Base-by-base conservation (phyloP, 1,284 basidiomycete genomes). In the Athelia sp. region DNA sequence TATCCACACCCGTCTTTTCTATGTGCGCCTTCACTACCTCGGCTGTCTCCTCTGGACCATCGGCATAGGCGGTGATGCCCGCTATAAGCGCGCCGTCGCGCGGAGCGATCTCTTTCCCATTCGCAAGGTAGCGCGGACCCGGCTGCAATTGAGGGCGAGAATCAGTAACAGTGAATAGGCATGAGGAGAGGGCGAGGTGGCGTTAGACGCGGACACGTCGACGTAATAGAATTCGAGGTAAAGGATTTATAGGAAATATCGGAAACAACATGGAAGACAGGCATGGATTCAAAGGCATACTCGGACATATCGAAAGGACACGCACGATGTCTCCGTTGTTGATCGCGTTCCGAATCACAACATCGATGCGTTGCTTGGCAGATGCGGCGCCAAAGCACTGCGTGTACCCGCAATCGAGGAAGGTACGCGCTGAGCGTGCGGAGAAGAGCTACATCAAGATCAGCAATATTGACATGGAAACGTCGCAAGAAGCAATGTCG, bases 81-180 rank as follows among this genome's bases (percentile, higher is more conserved):
- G 62, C 57, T 22, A 54, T 55, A 4, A 67, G 62, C 15, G 62
- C 58, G 21, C 65, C 65, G 18, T 53, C 56, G 21, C 48, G 58
- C 2, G 62, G 65, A 9, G 66, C 66, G 56, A 68, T 63, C 62
- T 66, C 62, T 36, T 65, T 59, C 11, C 58, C 64, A 47, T 52
- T 61, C 1, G 63, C 63, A 3, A 67, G 63, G 50, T 55, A 65
- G 14, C 63, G 60, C 43, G 63, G 63, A 1, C 63, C 63, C 2
- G 63, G 65, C 36, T 40, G 36, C 6, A 17, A 9, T 17, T 40
- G 36, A 40, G n/a, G 19, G 8, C 15, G 36, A 6, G 36, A 29
- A 29, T 13, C n/a, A n/a, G n/a, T n/a, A n/a, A n/a, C n/a, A n/a
- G n/a, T n/a, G n/a, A n/a, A n/a, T n/a, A n/a, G n/a, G n/a, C n/a